Conservation (phyloP, 2,329 filamentous ascomycete genomes). For the Trichoderma gracile region DNA sequence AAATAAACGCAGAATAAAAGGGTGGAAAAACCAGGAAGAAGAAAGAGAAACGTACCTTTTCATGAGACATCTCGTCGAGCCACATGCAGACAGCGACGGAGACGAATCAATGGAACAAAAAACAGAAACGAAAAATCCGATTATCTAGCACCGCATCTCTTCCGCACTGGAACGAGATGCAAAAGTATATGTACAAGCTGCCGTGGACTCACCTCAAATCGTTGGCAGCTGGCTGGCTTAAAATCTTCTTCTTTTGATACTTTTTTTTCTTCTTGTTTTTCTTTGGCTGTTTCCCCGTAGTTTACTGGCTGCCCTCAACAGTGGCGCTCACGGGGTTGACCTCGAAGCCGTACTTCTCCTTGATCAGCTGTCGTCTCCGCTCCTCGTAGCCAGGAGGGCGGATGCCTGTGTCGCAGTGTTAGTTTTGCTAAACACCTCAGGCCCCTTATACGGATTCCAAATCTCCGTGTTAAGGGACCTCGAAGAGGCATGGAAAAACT, state of each 20-base stretch:
- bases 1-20: not conserved
- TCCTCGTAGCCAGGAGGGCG: constrained; percentile 80
- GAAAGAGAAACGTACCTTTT: constrained; percentile 34
- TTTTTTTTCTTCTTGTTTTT: not conserved
- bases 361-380: constrained; percentile 75
- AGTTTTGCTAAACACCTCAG: not conserved
- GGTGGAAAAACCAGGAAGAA: not conserved
- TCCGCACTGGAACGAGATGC: constrained; percentile 38
- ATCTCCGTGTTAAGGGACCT: no score
- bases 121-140: constrained; percentile 41
- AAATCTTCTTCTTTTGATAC: not conserved
- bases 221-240: constrained; percentile 29
- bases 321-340: constrained; percentile 65
- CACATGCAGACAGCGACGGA: constrained; percentile 2
- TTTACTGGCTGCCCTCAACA: constrained; percentile 47
- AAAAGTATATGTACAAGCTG: constrained; percentile 38
- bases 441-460: no score
- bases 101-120: not conserved
- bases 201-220: constrained; percentile 31
- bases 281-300: no score
- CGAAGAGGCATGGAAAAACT: constrained; percentile 30
- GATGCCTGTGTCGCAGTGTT: constrained; percentile 60
- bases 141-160: constrained; percentile 45
- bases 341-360: constrained; percentile 86
- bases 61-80: not conserved